Evolutionary conservation across 768 basidiomycete genomes (phyloP), one percentile per base, ranked within the genome.

Genomic region (Suillus decipiens): DNA sequence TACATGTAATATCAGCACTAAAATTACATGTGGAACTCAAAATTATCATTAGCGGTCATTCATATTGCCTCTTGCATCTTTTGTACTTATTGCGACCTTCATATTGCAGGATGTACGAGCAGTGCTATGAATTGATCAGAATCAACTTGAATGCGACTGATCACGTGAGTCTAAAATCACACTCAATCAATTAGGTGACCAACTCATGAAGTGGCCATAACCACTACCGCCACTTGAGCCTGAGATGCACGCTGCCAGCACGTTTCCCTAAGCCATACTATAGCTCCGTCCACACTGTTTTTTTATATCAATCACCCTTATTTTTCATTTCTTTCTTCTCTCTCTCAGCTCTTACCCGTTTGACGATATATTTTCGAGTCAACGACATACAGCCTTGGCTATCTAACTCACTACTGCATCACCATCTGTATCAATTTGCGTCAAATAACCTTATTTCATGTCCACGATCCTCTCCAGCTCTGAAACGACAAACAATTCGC

Each of bases 391-490:
- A 24, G 12, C 36, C 14, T 56, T 56, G 36, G 50, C 17, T 33
- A 51, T 51, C 50, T 51, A 28, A 28, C 28, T 28, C 28, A 28
- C 3, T 28, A 51, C 50, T 24, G 8, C 22, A 56, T 28, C 37
- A 57, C 37, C 24, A 57, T 39, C 24, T 57, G 55, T 57, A 39
- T 39, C 37, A 39, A 57, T 39, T 57, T 39, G 17, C 37, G 10
- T 57, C 24, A 28, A 57, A 64, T 62, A 53, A 61, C 59, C 48
- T 55, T 41, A 34, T 63, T 64, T 63, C 63, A 60, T 61, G 55
- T 39, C 41, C 62, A 77, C 78, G 75, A 70, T 73, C 14, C 70
- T 71, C 50, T 77, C 77, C 63, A 76, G 73, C 61, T 77, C 76
- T 63, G 77, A 78, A 60, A 67, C 69, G 56, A 76, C 76, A 58